phyloP scores from a whole-genome alignment of 2,329 filamentous ascomycete species.

The Trichoderma polysporum region DNA sequence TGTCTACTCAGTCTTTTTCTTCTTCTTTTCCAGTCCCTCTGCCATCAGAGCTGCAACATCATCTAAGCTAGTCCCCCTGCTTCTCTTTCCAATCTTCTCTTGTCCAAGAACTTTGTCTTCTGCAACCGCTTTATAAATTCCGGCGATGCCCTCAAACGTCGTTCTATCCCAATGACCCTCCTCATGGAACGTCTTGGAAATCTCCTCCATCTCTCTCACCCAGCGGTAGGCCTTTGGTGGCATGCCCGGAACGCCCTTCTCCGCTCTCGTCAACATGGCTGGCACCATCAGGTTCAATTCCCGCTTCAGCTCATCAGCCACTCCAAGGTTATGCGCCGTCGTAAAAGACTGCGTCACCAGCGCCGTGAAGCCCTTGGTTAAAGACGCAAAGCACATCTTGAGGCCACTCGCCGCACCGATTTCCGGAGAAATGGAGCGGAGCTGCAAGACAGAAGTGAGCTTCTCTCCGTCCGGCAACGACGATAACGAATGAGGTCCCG shows the following conservation, averaged over 20 bases:
- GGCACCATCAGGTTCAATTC: slow-evolving; percentile 56
- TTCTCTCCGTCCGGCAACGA: slow-evolving; percentile 41
- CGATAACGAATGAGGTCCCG: slow-evolving; percentile 46
- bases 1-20: slow-evolving; percentile 34
- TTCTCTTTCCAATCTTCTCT: slow-evolving; percentile 57
- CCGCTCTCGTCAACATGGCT: slow-evolving; percentile 44
- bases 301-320: slow-evolving; percentile 57
- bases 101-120: slow-evolving; percentile 59
- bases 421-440: slow-evolving; percentile 47
- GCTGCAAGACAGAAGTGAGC: slow-evolving; percentile 47
- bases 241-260: slow-evolving; percentile 57
- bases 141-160: slow-evolving; percentile 60
- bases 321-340: slow-evolving; percentile 62
- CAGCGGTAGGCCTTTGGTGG: slow-evolving; percentile 75
- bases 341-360: slow-evolving; percentile 70
- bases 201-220: slow-evolving; percentile 77
- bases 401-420: slow-evolving; percentile 59
- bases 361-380: slow-evolving; percentile 65
- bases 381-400: slow-evolving; percentile 65
- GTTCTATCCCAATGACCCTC: slow-evolving; percentile 61
- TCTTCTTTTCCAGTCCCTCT: slow-evolving; percentile 49
- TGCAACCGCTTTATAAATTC: slow-evolving; percentile 61
- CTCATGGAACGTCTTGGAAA: slow-evolving; percentile 62
- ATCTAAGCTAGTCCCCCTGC: slow-evolving; percentile 55
- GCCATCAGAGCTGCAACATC: slow-evolving; percentile 53